Base-by-base conservation (phyloP, 345 rosid species). In the Diplotaxis tenuifolia region DNA sequence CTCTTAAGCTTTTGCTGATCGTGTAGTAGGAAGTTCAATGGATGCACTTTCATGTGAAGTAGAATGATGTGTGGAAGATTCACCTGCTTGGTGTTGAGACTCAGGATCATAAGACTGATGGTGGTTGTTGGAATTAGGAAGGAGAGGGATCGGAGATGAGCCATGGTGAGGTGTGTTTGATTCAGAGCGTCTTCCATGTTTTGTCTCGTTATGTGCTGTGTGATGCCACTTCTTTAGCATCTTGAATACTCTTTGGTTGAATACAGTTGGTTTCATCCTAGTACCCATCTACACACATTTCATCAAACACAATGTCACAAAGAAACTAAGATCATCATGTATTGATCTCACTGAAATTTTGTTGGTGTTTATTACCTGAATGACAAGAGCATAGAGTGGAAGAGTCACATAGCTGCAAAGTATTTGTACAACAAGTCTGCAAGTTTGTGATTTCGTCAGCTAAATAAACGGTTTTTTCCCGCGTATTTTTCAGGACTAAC, bases 341-440 rank as follows among this genome's bases (percentile, higher is more conserved):
- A 66, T 20, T 28, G 9, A 38, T 38, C 15, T 38, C 21, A 14
- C 54, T 31, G 6, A 22, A 19, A 27, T 61, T 4, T 5, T 42
- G n/a, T n/a, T 68, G 16, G 23, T 32, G 57, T 63, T 0, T 61
- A 32, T 38, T 66, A 90, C 98, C 91, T 92, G 99, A 7, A 96
- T 95, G 55, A 95, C 99, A 36, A 95, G 74, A 19, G 99, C 99
- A 74, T 95, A 92, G 19, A 95, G 91, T 53, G 99, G 99, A 72
- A 95, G 88, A 15, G 72, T 34, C n/a, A n/a, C n/a, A n/a, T n/a
- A n/a, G n/a, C n/a, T n/a, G n/a, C n/a, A n/a, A n/a, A n/a, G n/a
- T n/a, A 92, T 71, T 72, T 92, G 98, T 60, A 86, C 85, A 58
- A 88, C 3, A 74, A 78, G 77, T 89, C 99, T 95, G 89, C 65